Base-by-base conservation (phyloP, 2,329 filamentous ascomycete genomes). In the Cladosporium colombiae region DNA sequence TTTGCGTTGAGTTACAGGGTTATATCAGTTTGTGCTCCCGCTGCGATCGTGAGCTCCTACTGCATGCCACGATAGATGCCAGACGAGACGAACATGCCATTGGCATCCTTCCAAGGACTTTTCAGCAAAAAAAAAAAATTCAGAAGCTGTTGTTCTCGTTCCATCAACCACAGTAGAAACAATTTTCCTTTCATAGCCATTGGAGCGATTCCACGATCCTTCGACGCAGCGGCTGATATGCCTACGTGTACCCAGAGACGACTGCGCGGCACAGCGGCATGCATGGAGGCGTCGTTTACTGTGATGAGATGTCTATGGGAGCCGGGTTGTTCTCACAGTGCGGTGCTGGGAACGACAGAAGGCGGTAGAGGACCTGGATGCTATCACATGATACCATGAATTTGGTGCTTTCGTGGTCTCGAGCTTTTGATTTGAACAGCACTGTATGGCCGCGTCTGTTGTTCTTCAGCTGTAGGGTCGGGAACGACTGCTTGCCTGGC, bases 11-110 rank as follows among this genome's bases (percentile, higher is more conserved):
- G n/a, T n/a, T n/a, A n/a, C n/a, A n/a, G n/a, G n/a, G n/a, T n/a
- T n/a, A n/a, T n/a, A n/a, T n/a, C n/a, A n/a, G n/a, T n/a, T n/a
- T n/a, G n/a, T n/a, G n/a, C n/a, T n/a, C n/a, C n/a, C n/a, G n/a
- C n/a, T n/a, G n/a, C n/a, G n/a, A n/a, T n/a, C n/a, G n/a, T n/a
- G n/a, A n/a, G 27, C 27, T 29, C 3, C 46, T 27, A 2, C 49
- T 27, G 5, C 5, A n/a, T 5, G 50, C n/a, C 50, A 53, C 14
- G 6, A 5, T 14, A 29, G 3, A 10, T 74, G 69, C 37, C 37
- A 1, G 21, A n/a, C 37, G 21, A 16, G 3, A 44, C 4, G 18
- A 6, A 18, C 35, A 18, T 16, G 18, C 16, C 5, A 18, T 16
- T 8, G 16, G 1, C 16, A 18, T 7, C 16, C 33, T 35, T 8